Base-by-base conservation (phyloP, 768 basidiomycete species). In the Mrakia blollopis region DNA sequence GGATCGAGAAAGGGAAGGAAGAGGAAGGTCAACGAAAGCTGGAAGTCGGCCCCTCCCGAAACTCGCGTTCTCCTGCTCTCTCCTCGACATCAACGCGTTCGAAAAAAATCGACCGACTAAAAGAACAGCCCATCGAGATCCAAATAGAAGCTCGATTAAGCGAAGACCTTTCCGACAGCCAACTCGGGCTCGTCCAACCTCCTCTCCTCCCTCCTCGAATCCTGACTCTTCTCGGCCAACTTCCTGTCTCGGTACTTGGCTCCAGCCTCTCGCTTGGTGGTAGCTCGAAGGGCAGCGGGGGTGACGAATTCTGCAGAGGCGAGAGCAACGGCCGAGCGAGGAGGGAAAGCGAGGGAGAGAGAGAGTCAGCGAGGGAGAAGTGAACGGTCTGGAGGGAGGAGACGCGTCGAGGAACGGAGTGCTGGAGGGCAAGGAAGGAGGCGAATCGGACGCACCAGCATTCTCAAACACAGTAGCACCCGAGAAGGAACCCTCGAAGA, bases 401-500 rank as follows among this genome's bases (percentile, higher is more conserved):
- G 67, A 41, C 25, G n/a, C 37, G 67, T 39, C 41, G 67, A 47
- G 25, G 28, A 25, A n/a, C 1, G 11, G 41, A 47, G 57, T 32
- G n/a, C n/a, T n/a, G n/a, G 28, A 37, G 16, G 47, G 63, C 14
- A 25, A 35, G 23, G 61, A 52, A 28, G 32, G 32, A 11, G 39
- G 11, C 39, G 50, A 35, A 13, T 6, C 9, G 47, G n/a, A 83
- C 88, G 78, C 80, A 93, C 93, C 93, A 83, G 93, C 91, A 85
- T 99, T 99, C 37, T 94, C 94, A 83, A 90, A 99, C 32, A 99
- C 91, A 2, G 94, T 96, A 18, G 92, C 92, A 30, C 97, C 97
- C 78, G 89, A 88, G 85, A 99, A 98, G 3, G 94, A 93, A 14
- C 97, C 97, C 83, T 99, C 97, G 82, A 99, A 99, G 77, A 99